Percentiles rank a stretch among this genome's conserved stretches.
phyloP scores from a whole-genome alignment of 805 yeast genomes.

The Zygosaccharomyces rouxii region DNA sequence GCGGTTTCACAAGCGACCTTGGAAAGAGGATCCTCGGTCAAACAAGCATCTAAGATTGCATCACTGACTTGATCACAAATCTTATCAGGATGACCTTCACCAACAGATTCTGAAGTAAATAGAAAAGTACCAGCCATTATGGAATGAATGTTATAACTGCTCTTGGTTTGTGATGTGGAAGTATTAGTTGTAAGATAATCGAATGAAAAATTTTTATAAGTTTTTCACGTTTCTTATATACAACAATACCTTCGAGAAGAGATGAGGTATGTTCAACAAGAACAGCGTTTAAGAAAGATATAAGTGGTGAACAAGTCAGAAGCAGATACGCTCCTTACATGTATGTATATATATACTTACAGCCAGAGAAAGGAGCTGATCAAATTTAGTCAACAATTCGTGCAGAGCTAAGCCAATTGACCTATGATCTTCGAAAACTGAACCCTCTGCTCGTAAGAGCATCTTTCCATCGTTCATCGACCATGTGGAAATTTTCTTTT shows the following conservation, averaged over 20 bases:
- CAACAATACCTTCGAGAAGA: background rate
- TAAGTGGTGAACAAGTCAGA: background rate
- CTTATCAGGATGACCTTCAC: slow-evolving; percentile 94
- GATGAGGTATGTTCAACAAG: background rate
- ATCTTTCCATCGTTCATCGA: background rate
- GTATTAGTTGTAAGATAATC: background rate
- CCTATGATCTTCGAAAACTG: background rate
- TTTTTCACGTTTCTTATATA: slow-evolving; percentile 5
- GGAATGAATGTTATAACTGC: background rate
- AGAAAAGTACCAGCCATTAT: slow-evolving; percentile 45
- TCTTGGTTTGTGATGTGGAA: background rate
- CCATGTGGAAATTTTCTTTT: slow-evolving; percentile 1
- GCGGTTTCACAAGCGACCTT: slow-evolving; percentile 99
- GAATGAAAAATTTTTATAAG: background rate
- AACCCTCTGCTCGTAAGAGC: background rate
- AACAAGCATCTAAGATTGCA: slow-evolving; percentile 96
- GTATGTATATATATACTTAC: background rate
- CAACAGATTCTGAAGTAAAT: slow-evolving; percentile 84
- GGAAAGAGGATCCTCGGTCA: slow-evolving; percentile 91
- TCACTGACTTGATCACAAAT: slow-evolving; percentile 99
- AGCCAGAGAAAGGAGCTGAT: background rate
- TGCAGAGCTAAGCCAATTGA: background rate
- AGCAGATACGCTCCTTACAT: background rate
- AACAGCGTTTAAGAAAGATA: background rate
- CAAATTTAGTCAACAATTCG: background rate